Percentiles rank a stretch among this genome's conserved stretches.
Evolutionary conservation across 2,329 filamentous ascomycete species (phyloP).

Genomic region (Paecilomyces variotii): DNA sequence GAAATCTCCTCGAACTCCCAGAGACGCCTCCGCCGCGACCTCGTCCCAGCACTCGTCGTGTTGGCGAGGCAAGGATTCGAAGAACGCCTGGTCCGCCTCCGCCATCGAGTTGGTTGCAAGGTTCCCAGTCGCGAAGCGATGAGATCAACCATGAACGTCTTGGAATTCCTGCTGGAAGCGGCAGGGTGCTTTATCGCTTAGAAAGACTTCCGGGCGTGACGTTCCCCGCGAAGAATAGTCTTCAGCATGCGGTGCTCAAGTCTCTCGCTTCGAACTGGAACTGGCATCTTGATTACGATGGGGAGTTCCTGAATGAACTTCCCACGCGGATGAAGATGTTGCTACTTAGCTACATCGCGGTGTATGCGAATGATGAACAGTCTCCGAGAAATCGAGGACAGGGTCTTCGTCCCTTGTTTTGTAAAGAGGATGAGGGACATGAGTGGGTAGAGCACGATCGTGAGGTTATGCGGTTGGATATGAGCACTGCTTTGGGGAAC

Average conservation of each 20-base stretch:
- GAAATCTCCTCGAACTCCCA: slow-evolving; percentile 37
- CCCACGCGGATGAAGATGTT: slow-evolving; percentile 45
- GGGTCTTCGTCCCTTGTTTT: slow-evolving; percentile 45
- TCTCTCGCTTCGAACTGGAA: slow-evolving; percentile 50
- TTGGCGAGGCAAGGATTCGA: slow-evolving; percentile 24
- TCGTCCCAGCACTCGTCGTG: slow-evolving; percentile 23
- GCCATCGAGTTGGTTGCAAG: slow-evolving; percentile 37
- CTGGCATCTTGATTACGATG: slow-evolving; percentile 50
- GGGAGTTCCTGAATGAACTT: slow-evolving; percentile 45
- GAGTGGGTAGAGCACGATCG: slow-evolving; percentile 20
- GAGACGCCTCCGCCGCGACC: slow-evolving; percentile 36
- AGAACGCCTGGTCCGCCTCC: slow-evolving; percentile 38
- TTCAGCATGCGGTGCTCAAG: slow-evolving; percentile 46
- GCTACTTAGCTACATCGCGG: slow-evolving; percentile 49
- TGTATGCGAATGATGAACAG: slow-evolving; percentile 37
- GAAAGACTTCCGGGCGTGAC: slow-evolving; percentile 31
- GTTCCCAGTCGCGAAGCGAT: slow-evolving; percentile 1
- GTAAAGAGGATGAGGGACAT: slow-evolving; percentile 18
- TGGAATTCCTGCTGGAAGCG: slow-evolving; percentile 9
- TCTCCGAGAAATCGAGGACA: slow-evolving; percentile 30
- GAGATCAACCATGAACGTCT: slow-evolving; percentile 6
- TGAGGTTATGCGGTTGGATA: slow-evolving; percentile 45
- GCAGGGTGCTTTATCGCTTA: slow-evolving; percentile 22
- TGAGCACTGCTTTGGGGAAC: slow-evolving; percentile 43
- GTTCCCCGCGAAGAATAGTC: slow-evolving; percentile 32